Conservation (phyloP, 495 filamentous ascomycete species). For the Aspergillus hancockii region DNA sequence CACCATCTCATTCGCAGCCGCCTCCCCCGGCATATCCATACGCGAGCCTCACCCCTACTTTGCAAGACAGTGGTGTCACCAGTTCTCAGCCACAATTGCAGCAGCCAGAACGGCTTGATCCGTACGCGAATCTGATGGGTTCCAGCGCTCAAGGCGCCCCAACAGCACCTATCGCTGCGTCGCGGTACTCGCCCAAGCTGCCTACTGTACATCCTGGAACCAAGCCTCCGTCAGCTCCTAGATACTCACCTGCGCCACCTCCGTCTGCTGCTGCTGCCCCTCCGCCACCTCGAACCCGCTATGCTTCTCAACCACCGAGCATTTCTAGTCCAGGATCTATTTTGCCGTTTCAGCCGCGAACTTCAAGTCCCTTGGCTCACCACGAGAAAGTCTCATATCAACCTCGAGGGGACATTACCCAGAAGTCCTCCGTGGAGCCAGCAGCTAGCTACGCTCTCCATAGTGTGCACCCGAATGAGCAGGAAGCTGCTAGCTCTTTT, state of each 20-base stretch:
- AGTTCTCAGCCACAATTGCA: slow-evolving; percentile 42
- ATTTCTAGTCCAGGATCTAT: slow-evolving; percentile 48
- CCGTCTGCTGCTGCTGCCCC: slow-evolving; percentile 38
- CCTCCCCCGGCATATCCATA: slow-evolving; percentile 20
- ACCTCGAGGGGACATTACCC: slow-evolving; percentile 25
- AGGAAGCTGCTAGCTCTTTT: slow-evolving; percentile 18
- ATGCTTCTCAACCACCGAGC: slow-evolving; percentile 50
- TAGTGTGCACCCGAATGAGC: slow-evolving; percentile 21
- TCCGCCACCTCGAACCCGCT: slow-evolving; percentile 42
- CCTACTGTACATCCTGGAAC: slow-evolving; percentile 30
- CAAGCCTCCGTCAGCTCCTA: slow-evolving; percentile 36
- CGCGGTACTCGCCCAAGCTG: slow-evolving; percentile 45
- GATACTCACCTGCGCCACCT: slow-evolving; percentile 46
- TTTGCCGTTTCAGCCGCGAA: slow-evolving; percentile 77
- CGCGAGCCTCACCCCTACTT: slow-evolving; percentile 28
- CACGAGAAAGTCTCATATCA: slow-evolving; percentile 47
- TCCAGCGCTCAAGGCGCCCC: slow-evolving; percentile 12
- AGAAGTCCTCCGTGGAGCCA: slow-evolving; percentile 30
- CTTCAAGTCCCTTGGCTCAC: slow-evolving; percentile 81
- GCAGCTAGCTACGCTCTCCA: slow-evolving; percentile 30
- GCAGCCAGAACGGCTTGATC: slow-evolving; percentile 60
- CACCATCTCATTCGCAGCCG: slow-evolving; percentile 8
- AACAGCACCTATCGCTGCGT: slow-evolving; percentile 38
- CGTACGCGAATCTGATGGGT: slow-evolving; percentile 54
- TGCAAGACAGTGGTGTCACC: slow-evolving; percentile 14